These are phyloP conservation scores for Chlorociboria aeruginascens DNA, from an alignment of 495 filamentous ascomycete species.

Conservation along the genomic window DNA sequence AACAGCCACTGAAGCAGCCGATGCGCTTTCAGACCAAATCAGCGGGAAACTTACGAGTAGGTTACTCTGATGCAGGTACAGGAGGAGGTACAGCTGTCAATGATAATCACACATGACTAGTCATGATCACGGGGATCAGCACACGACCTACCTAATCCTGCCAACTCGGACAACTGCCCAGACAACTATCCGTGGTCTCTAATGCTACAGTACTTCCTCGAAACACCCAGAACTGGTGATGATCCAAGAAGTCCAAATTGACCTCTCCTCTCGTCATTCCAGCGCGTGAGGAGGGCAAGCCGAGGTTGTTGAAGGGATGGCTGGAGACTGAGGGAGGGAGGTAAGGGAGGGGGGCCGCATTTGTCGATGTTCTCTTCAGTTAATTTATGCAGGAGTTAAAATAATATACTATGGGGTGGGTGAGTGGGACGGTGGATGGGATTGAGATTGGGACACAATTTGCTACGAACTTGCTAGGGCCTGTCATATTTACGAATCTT, in stretches of 20 bases:
- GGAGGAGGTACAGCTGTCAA: no score
- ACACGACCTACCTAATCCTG: no score
- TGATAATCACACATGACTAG: background rate
- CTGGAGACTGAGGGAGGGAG: background rate
- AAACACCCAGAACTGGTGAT: background rate
- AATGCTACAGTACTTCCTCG: background rate
- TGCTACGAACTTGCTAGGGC: conserved; percentile 46
- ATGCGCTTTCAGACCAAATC: conserved; percentile 27
- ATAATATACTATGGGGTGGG: conserved; percentile 7
- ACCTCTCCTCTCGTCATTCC: conserved; percentile 8
- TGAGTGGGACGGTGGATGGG: conserved; percentile 17
- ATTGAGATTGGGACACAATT: conserved; percentile 51
- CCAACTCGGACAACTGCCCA: conserved; percentile 26
- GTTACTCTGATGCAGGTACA: background rate
- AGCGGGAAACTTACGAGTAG: conserved; percentile 25
- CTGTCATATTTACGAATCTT: conserved; percentile 46
- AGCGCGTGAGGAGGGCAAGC: conserved; percentile 23
- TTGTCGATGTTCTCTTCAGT: conserved; percentile 26
- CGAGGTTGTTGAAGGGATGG: conserved; percentile 11
- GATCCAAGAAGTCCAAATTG: conserved; percentile 3
- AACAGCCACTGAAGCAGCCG: conserved; percentile 31
- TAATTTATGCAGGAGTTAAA: conserved; percentile 26
- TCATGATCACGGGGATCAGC: conserved; percentile 36
- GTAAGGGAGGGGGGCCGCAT: no score
- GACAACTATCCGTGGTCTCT: conserved; percentile 21